phyloP scores from a whole-genome alignment of 345 rosid species.

The Bruguiera sexangula region DNA sequence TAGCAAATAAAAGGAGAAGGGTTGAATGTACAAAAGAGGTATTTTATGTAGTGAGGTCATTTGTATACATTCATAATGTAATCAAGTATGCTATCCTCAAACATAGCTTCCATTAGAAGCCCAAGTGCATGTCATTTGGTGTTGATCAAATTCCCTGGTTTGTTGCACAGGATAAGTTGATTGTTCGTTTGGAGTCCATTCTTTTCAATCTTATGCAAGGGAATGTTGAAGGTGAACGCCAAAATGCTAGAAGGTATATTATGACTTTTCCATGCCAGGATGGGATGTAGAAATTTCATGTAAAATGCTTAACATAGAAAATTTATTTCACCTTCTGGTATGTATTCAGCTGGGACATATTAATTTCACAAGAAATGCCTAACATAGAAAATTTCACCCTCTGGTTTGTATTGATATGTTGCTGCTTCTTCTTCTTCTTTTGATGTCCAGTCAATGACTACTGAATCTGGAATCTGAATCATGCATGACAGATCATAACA shows the following conservation, averaged over 20 bases:
- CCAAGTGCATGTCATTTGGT: not conserved
- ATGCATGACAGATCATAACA: too few species aligned
- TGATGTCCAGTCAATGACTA: too few species aligned
- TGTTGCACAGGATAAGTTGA: slow-evolving; percentile 47
- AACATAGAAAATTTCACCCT: not conserved
- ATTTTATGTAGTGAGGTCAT: slow-evolving; percentile 1
- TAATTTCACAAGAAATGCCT: not conserved
- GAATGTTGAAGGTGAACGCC: slow-evolving; percentile 47
- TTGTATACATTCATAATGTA: not conserved
- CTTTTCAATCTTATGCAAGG: slow-evolving; percentile 48
- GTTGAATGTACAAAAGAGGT: slow-evolving; percentile 43
- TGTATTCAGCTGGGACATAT: not conserved
- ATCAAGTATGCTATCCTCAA: not conserved
- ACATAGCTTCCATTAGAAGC: not conserved
- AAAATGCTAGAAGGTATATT: slow-evolving; percentile 48
- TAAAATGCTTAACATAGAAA: not conserved
- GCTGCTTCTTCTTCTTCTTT: too few species aligned
- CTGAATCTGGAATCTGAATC: too few species aligned
- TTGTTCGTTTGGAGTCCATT: slow-evolving; percentile 66
- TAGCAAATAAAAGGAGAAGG: slow-evolving; percentile 15
- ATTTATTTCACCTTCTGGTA: too few species aligned
- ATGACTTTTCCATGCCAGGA: not conserved
- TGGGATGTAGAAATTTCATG: slow-evolving; percentile 2
- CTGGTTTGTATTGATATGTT: too few species aligned
- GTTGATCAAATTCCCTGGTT: slow-evolving; percentile 3